These are phyloP conservation scores for Erodium texanum DNA, from an alignment of 441 rosid genomes.

Conservation along the genomic window DNA sequence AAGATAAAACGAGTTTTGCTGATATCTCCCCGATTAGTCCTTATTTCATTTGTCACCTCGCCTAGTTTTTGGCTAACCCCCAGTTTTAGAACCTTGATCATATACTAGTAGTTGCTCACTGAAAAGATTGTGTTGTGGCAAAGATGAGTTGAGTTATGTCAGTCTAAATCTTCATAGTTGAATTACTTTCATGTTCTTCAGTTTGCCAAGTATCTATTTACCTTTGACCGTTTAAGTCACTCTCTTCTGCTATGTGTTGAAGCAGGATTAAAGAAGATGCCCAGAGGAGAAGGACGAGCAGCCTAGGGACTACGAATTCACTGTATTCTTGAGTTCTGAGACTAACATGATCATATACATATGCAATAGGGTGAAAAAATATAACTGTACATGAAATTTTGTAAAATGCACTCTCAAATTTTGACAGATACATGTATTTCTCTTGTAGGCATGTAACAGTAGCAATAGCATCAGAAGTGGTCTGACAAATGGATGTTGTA, in stretches of 20 bases:
- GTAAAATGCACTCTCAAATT: not conserved
- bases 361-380: not conserved
- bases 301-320: not conserved
- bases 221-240: not conserved
- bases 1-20: too few relatives aligned
- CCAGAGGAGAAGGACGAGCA: constrained; percentile 40
- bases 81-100: too few relatives aligned
- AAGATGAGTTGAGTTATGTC: not conserved
- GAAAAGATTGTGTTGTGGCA: not conserved
- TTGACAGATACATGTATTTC: not conserved
- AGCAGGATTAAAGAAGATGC: constrained; percentile 57
- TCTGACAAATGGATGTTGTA: not conserved
- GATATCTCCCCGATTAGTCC: too few relatives aligned
- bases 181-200: not conserved
- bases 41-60: too few relatives aligned
- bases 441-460: not conserved
- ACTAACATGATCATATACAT: not conserved
- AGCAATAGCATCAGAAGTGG: not conserved
- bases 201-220: not conserved
- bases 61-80: too few relatives aligned
- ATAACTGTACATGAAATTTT: not conserved
- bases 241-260: constrained; percentile 18
- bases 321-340: not conserved
- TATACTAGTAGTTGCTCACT: not conserved
- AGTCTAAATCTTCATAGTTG: not conserved